Evolutionary conservation across 176 grass and related monocot genomes (phyloP).

Genomic region (Pharus latifolius): DNA sequence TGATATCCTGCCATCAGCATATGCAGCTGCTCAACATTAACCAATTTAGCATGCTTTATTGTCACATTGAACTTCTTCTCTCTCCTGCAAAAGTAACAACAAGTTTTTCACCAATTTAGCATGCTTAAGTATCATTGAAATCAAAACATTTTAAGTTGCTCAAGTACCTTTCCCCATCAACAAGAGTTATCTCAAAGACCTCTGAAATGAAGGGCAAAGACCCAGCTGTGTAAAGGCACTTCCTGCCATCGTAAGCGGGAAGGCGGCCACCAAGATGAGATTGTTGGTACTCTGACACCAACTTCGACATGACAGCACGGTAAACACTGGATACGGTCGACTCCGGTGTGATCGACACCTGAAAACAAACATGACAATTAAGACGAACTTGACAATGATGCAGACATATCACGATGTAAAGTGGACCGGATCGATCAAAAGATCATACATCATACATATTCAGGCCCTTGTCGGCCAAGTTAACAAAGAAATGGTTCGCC

Average conservation of each 20-base stretch:
- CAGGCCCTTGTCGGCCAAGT: constrained; percentile 40
- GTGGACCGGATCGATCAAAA: neutral
- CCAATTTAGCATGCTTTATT: constrained; percentile 22
- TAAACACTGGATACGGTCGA: neutral
- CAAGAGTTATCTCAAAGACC: constrained; percentile 31
- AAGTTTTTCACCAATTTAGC: neutral
- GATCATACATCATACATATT: constrained; percentile 47
- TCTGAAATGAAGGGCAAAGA: constrained; percentile 24
- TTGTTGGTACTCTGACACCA: constrained; percentile 21
- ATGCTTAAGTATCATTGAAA: neutral
- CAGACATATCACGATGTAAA: neutral
- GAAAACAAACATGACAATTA: neutral
- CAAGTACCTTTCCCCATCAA: constrained; percentile 1
- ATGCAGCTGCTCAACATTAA: constrained; percentile 30
- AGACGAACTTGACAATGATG: neutral
- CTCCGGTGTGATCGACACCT: constrained; percentile 47
- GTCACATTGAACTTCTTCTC: constrained; percentile 35
- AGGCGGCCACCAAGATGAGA: constrained; percentile 26
- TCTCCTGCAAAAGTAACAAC: neutral
- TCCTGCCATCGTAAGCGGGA: constrained; percentile 51
- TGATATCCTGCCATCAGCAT: constrained; percentile 32
- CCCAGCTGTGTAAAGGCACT: constrained; percentile 48
- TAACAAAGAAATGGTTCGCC: constrained; percentile 65
- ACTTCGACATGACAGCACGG: constrained; percentile 25
- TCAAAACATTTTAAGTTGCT: too few species aligned